Base-by-base conservation (phyloP, 139 green algal species). In the Spirogloea muscicola region DNA sequence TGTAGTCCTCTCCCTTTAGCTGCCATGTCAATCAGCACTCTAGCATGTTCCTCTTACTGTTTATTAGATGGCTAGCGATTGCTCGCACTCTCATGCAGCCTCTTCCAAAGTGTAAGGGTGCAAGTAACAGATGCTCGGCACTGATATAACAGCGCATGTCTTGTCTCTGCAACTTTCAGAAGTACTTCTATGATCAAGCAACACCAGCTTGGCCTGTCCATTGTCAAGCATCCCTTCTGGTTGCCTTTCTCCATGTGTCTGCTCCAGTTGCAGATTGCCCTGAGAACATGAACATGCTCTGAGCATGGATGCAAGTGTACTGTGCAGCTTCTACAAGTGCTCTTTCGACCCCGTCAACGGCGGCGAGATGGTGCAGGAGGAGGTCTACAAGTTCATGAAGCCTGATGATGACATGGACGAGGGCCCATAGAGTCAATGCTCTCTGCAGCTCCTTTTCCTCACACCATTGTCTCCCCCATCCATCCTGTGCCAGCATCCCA, bases 331-430 rank as follows among this genome's bases (percentile, higher is more conserved):
- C 72, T 37, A 79, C 64, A 80, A 80, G 48, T 71, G 29, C 40
- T 44, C 25, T 44, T 80, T 79, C 29, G 72, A 80, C 29, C 10
- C 61, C 16, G 37, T 42, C 31, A 5, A 3, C 13, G 72, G 72
- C 18, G 72, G 72, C 48, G 66, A 80, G 3, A 68, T 60, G 18
- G 66, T 71, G 40, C 60, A 51, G 27, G 46, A 68, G 18, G 62
- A 76, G 3, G 77, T 77, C 46, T 63, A 31, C 21, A 70, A 73
- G 72, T 80, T 80, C 72, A 80, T 80, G 66, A 72, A 71, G 3
- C 21, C 72, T 7, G 72, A 80, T 3, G 61, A 72, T 13, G 72
- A 80, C 16, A 39, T 48, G 49, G 59, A 68, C 37, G 59, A 68
- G 59, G 59, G 10, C 43, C 43, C n/a, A n/a, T n/a, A n/a, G n/a